Base-by-base conservation (phyloP, 768 basidiomycete species). In the Psilocybe tampanensis region DNA sequence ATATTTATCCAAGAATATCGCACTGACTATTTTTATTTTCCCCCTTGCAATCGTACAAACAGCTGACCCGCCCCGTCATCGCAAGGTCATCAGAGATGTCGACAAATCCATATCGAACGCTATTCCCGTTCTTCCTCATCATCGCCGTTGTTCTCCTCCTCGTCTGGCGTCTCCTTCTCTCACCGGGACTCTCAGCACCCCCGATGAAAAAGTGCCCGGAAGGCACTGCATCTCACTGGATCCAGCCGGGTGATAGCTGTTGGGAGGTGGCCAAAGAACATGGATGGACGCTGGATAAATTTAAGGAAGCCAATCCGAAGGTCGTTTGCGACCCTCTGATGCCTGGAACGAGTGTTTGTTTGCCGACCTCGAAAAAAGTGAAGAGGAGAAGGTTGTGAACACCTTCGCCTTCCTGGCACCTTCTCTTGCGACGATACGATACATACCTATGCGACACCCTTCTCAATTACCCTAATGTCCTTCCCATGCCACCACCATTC, bases 111-210 rank as follows among this genome's bases (percentile, higher is more conserved):
- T 88, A 88, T 64, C 80, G 82, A 21, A 79, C 84, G 0, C 76
- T 90, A 7, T 85, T 87, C 64, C 88, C 88, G 7, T 90, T 89
- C 74, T 86, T 89, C 75, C 83, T 90, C 55, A 79, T 88, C 47
- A 79, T 89, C 42, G 83, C 80, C 11, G 86, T 84, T 52, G 57
- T 83, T 18, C 77, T 90, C 39, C 76, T 90, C 12, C 79, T 88
- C 52, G 70, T 86, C 58, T 88, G 85, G 82, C 82, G 86, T 11
- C 76, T 88, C 44, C 73, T 84, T 15, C 61, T 82, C 33, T 75
- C 74, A 6, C 79, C 79, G 1, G 68, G 70, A 5, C 73, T 84
- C 44, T 61, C 64, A 45, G 55, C 65, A 45, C 56, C 64, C 8
- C 55, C 73, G 1, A 60, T 70, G 2, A 62, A 67, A 17, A 62